Base-by-base conservation (phyloP, 2,329 filamentous ascomycete species). In the Dactylellina drechsleri region DNA sequence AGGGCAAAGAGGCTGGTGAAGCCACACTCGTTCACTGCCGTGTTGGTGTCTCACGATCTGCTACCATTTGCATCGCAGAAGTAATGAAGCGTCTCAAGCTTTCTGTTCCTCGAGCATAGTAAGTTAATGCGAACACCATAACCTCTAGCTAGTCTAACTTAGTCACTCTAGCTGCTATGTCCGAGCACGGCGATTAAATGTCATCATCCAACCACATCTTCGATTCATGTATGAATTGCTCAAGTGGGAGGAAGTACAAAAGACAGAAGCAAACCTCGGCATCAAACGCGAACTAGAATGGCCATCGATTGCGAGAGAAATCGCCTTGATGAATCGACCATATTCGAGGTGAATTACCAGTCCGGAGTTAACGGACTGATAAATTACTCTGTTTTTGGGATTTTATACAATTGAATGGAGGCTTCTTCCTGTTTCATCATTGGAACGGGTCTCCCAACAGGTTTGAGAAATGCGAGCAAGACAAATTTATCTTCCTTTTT, bases 31-130 rank as follows among this genome's bases (percentile, higher is more conserved):
- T 99, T 15, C 95, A 99, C 81, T 99, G 95, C 81, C 90, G 95
- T 16, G 95, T 99, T 6, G 95, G 95, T 56, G 95, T 99, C 65
- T 97, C 93, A 59, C 88, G 95, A 60, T 97, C 92, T 77, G 95
- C 95, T 12, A 99, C 94, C 1, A 97, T 99, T 76, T 98, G 95
- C 81, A 99, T 99, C 79, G 95, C 95, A n/a, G 93, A 98, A 82
- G 92, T 98, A 41, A 99, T 99, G 95, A 89, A 90, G 41, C 86
- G 90, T 26, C 83, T 92, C 79, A 86, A 88, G 20, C 83, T 97
- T 77, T 95, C 92, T 0, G 94, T 98, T 79, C 93, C 95, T 12
- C 87, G 92, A 66, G 95, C 95, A 72, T 99, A 99, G 86, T 88
- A 82, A 81, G 86, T 84, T 61, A 10, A 23, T 6, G 16, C 49